Conservation (phyloP, 2,329 filamentous ascomycete genomes). For the Nectriaceae sp. region DNA sequence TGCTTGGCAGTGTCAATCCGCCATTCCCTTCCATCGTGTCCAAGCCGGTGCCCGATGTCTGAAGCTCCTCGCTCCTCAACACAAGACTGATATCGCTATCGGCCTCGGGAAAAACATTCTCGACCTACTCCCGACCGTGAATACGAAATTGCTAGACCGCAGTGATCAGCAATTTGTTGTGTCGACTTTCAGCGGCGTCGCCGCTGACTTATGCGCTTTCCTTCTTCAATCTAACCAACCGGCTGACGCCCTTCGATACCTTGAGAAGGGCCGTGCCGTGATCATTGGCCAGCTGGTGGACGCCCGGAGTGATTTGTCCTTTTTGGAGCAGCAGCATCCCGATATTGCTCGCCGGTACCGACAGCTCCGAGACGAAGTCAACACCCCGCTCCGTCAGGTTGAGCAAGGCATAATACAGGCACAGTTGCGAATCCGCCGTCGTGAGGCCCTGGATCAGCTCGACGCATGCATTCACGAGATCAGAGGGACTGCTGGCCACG, state of each 20-base stretch:
- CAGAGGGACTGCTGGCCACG: too few relatives aligned
- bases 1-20: slow-evolving; percentile 6
- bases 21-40: slow-evolving; percentile 9
- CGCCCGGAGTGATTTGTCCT: slow-evolving; percentile 6
- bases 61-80: slow-evolving; percentile 3
- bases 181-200: slow-evolving; percentile 11
- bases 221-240: slow-evolving; percentile 1
- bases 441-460: too few relatives aligned
- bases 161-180: slow-evolving; percentile 12
- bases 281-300: slow-evolving; percentile 10
- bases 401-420: slow-evolving; percentile 1
- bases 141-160: slow-evolving; percentile 6
- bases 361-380: slow-evolving; percentile 7
- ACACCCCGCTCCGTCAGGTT: slow-evolving; percentile 1
- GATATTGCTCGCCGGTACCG: slow-evolving; percentile 5
- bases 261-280: too few relatives aligned
- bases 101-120: slow-evolving; percentile 4
- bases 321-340: slow-evolving; percentile 1
- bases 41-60: slow-evolving; percentile 6
- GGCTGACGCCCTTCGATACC: slow-evolving; percentile 5
- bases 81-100: slow-evolving; percentile 2
- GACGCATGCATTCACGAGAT: too few relatives aligned
- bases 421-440: too few relatives aligned
- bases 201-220: slow-evolving; percentile 5
- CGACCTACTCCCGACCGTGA: slow-evolving; percentile 9